Evolutionary conservation across 345 rosid species (phyloP), one percentile per base, ranked within the genome.

Genomic region (Arabidopsis arenosa): DNA sequence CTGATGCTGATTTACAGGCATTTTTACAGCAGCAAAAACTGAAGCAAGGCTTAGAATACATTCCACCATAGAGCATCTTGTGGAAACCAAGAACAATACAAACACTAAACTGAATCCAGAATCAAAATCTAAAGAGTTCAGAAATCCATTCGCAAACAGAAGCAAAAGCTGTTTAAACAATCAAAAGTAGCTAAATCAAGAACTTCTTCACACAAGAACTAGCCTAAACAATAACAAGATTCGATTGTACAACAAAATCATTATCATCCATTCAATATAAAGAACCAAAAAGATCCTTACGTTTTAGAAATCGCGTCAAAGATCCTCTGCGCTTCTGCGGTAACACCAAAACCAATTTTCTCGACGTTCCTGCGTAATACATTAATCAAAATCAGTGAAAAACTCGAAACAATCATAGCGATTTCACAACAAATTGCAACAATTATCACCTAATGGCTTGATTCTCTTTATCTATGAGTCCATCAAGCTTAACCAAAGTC

Each of bases 261-360:
- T 3, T 4, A 21, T 13, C 18, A 21, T 15, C 51, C 9, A 41
- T 41, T 55, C 73, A 69, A 14, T 44, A 7, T 13, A 21, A 21
- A 41, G 66, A 57, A 37, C 10, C 30, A 40, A 48, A 63, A 37
- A 59, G 68, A 75, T 52, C 48, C 68, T 73, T 85, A 91, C 96
- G 93, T 88, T 79, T 86, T 86, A 61, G 86, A 85, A 82, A 91
- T 81, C 52, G 91, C 92, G 72, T 93, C 92, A 45, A 85, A 93
- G 60, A 93, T 81, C 40, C 18, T 80, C 84, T 93, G 96, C 1
- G 92, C 98, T 73, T 93, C 96, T 36, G 70, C 64, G 1, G 94
- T 91, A 39, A 91, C 98, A 36, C 95, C 98, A 43, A 93, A 86
- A 23, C 98, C 98, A 73, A 88, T 80, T 73, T 86, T 87, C 84